Evolutionary conservation across 1,284 basidiomycete genomes (phyloP).

Genomic region (Grifola frondosa): DNA sequence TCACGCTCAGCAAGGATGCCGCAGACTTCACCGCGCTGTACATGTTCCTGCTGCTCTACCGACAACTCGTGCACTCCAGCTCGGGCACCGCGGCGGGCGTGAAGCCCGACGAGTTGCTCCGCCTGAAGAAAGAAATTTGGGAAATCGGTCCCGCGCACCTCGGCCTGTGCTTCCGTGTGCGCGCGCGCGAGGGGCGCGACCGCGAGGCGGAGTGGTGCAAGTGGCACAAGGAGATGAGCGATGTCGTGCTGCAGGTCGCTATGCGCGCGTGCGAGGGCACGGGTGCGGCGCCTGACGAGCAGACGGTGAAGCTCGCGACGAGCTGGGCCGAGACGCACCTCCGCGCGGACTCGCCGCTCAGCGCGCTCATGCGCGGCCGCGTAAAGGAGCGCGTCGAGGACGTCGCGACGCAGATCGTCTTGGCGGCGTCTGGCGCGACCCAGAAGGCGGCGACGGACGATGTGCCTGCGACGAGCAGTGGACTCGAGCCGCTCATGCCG

Average conservation of each 20-base stretch:
- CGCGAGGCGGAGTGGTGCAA: conserved; percentile 33
- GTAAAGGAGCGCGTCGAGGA: conserved; percentile 65
- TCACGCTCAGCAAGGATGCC: conserved; percentile 69
- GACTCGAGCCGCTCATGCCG: conserved; percentile 67
- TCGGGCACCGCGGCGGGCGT: conserved; percentile 11
- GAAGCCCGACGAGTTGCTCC: conserved; percentile 48
- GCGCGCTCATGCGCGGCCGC: conserved; percentile 57
- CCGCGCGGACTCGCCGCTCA: conserved; percentile 51
- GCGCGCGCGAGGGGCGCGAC: conserved; percentile 19
- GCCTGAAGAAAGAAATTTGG: conserved; percentile 74
- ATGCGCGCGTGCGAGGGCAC: conserved; percentile 32
- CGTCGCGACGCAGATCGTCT: conserved; percentile 53
- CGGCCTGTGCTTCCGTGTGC: conserved; percentile 46
- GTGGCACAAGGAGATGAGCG: conserved; percentile 40
- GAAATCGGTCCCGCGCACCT: conserved; percentile 67
- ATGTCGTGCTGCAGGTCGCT: conserved; percentile 37
- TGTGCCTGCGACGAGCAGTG: conserved; percentile 40
- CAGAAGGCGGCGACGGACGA: conserved; percentile 1
- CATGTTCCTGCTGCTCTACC: conserved; percentile 80
- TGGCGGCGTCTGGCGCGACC: conserved; percentile 29
- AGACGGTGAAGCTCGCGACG: conserved; percentile 55
- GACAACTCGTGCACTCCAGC: conserved; percentile 63
- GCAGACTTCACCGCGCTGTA: conserved; percentile 76
- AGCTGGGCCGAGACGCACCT: conserved; percentile 67
- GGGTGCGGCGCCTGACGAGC: conserved; percentile 43